Percentiles rank a stretch among this genome's conserved stretches.
phyloP scores from a whole-genome alignment of 371 early-diverging fungal species.

The Saksenaea oblongispora region DNA sequence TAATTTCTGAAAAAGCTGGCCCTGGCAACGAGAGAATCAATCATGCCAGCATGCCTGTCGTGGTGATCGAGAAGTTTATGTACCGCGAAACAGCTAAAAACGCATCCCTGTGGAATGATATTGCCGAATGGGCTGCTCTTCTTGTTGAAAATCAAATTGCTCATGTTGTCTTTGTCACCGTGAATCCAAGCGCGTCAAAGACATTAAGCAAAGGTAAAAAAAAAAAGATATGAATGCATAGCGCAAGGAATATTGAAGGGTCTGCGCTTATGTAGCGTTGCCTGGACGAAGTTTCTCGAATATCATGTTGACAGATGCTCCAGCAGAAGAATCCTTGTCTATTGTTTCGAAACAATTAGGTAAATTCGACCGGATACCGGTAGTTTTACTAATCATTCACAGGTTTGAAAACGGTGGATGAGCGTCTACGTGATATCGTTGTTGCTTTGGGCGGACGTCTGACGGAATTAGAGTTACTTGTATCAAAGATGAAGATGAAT shows the following conservation, averaged over 20 bases:
- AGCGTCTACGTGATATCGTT: conserved; percentile 57
- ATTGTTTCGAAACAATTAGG: conserved; percentile 66
- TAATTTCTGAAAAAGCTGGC: conserved; percentile 15
- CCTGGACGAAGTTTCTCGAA: conserved; percentile 78
- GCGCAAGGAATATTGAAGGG: not conserved
- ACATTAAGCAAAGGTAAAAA: conserved; percentile 64
- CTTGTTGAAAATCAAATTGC: conserved; percentile 80
- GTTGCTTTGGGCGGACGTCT: conserved; percentile 85
- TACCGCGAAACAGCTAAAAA: conserved; percentile 64
- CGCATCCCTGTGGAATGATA: conserved; percentile 63
- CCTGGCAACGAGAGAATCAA: conserved; percentile 21
- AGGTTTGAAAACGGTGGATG: conserved; percentile 41
- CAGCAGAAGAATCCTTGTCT: conserved; percentile 61
- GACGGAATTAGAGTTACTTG: conserved; percentile 83
- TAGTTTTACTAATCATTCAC: not conserved
- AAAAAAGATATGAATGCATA: not conserved
- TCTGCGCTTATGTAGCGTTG: conserved; percentile 55
- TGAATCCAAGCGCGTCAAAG: conserved; percentile 74
- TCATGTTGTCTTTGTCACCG: conserved; percentile 89
- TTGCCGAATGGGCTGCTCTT: conserved; percentile 79
- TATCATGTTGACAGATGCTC: conserved; percentile 71
- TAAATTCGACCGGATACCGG: not conserved
- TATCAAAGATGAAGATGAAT: conserved; percentile 83
- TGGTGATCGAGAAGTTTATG: conserved; percentile 88
- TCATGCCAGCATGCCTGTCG: conserved; percentile 73